phyloP scores from a whole-genome alignment of 2,329 filamentous ascomycete species.

The Ophiosphaerella korrae region DNA sequence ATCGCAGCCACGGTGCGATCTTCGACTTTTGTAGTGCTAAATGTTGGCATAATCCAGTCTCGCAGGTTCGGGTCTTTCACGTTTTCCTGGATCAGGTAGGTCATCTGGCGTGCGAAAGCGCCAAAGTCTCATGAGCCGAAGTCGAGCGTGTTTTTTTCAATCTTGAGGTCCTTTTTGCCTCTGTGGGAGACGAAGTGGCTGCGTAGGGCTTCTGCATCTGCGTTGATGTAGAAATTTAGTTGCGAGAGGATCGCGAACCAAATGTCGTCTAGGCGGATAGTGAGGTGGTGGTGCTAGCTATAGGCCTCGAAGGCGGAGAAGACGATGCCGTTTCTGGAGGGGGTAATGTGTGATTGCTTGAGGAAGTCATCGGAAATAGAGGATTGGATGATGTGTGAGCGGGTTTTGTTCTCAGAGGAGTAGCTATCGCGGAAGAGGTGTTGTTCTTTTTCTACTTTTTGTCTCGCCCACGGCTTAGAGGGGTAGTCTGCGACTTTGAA shows the following conservation, averaged over 20 bases:
- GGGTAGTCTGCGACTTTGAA: slow-evolving; percentile 7
- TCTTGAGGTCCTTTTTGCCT: slow-evolving; percentile 19
- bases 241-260: slow-evolving; percentile 33
- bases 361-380: no score
- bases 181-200: slow-evolving; percentile 41
- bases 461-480: not conserved
- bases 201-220: slow-evolving; percentile 24
- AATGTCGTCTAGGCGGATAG: slow-evolving; percentile 31
- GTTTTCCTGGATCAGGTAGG: not conserved
- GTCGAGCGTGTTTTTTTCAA: not conserved
- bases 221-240: slow-evolving; percentile 30
- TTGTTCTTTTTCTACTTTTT: not conserved
- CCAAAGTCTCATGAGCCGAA: no score
- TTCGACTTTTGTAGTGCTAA: slow-evolving; percentile 20
- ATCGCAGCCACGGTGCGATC: slow-evolving; percentile 17
- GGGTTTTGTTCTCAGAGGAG: no score
- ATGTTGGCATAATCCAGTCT: slow-evolving; percentile 20
- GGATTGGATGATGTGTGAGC: no score
- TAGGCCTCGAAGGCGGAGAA: slow-evolving; percentile 17
- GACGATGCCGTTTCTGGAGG: slow-evolving; percentile 20
- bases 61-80: slow-evolving; percentile 9
- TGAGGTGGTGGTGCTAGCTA: slow-evolving; percentile 24
- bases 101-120: not conserved
- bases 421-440: no score
- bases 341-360: no score